Evolutionary conservation across 2,329 filamentous ascomycete genomes (phyloP).

Genomic region (Colletotrichum somersetense): DNA sequence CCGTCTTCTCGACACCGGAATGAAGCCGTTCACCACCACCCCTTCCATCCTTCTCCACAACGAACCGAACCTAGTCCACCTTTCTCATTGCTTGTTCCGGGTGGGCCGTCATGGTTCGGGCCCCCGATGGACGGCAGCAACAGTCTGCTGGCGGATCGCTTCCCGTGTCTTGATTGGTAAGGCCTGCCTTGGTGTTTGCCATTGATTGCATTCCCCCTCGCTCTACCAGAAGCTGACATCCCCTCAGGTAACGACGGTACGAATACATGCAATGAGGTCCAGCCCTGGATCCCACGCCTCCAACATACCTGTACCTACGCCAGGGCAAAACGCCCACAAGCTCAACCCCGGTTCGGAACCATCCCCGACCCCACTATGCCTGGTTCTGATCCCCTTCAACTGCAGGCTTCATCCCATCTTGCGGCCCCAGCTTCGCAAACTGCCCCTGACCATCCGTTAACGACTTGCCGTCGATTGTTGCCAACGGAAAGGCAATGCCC

Average conservation of each 20-base stretch:
- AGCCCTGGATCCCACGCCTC: conserved; percentile 24
- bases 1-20: conserved; percentile 10
- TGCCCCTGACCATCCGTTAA: conserved; percentile 6
- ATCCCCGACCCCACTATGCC: conserved; percentile 32
- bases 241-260: not conserved
- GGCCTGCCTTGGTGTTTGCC: not conserved
- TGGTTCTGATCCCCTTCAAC: conserved; percentile 30
- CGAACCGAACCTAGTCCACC: conserved; percentile 4
- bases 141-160: not conserved
- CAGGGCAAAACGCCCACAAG: conserved; percentile 31
- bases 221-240: conserved; percentile 4
- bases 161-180: not conserved
- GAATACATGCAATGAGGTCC: conserved; percentile 5
- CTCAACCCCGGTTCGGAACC: conserved; percentile 38
- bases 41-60: conserved; percentile 5
- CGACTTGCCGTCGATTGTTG: conserved; percentile 13
- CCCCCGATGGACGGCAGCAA: not conserved
- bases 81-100: conserved; percentile 21
- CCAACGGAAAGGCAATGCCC: conserved; percentile 1
- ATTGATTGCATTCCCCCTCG: not conserved
- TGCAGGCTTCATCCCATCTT: conserved; percentile 41
- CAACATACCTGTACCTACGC: conserved; percentile 7
- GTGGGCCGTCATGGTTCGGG: conserved; percentile 7
- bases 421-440: conserved; percentile 25
- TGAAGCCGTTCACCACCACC: conserved; percentile 28